phyloP scores from a whole-genome alignment of 2,329 filamentous ascomycete genomes.

The Lasiodiplodia sp. region DNA sequence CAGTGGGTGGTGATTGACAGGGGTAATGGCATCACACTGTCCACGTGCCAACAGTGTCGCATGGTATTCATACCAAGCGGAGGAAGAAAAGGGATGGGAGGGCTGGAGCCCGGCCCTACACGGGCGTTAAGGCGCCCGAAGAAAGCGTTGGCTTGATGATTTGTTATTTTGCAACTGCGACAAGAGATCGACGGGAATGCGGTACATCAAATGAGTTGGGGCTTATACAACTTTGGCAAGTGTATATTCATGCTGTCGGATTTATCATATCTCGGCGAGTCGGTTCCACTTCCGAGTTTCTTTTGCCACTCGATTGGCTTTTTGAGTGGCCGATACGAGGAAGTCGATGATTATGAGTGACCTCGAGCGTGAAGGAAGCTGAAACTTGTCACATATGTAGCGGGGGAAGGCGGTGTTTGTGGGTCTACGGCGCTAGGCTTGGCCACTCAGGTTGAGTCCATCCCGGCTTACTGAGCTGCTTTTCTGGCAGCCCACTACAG shows the following conservation, averaged over 20 bases:
- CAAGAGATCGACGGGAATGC: neutral
- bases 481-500: no score
- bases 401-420: neutral
- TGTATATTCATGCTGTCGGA: constrained; percentile 1
- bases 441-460: neutral
- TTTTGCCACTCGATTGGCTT: neutral
- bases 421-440: neutral
- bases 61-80: neutral
- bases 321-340: neutral
- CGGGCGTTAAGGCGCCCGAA: constrained; percentile 5
- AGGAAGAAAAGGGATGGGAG: neutral
- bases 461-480: neutral
- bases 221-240: neutral
- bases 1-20: neutral
- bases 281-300: neutral
- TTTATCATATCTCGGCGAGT: neutral
- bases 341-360: no score
- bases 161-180: neutral
- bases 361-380: neutral
- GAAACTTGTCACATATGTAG: neutral
- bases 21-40: constrained; percentile 6
- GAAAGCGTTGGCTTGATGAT: neutral
- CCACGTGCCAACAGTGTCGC: constrained; percentile 12
- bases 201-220: neutral
- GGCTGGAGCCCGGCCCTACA: neutral